Conservation (phyloP, 1,139 yeast genomes). For the Candida dubliniensis region DNA sequence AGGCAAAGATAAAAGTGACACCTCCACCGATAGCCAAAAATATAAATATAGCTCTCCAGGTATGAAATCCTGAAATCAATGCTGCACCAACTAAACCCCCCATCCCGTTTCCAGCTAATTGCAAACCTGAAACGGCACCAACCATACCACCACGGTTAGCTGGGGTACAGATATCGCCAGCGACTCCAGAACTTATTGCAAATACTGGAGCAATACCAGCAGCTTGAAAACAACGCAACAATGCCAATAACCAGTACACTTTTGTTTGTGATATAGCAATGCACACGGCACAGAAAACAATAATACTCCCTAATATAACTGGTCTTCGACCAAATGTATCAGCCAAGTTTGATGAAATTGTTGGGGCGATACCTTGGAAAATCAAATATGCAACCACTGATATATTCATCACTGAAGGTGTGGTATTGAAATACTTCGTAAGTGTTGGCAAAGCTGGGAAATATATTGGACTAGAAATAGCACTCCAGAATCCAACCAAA, state of each 20-base stretch:
- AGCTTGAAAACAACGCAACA: slow-evolving; percentile 61
- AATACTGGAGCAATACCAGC: slow-evolving; percentile 70
- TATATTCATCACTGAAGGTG: slow-evolving; percentile 57
- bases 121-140: slow-evolving; percentile 63
- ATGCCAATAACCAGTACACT: slow-evolving; percentile 27
- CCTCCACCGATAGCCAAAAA: slow-evolving; percentile 65
- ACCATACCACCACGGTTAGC: slow-evolving; percentile 64
- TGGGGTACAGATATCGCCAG: slow-evolving; percentile 65
- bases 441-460: slow-evolving; percentile 68
- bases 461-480: slow-evolving; percentile 69
- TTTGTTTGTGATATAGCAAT: slow-evolving; percentile 26
- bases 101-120: slow-evolving; percentile 68
- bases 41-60: slow-evolving; percentile 80
- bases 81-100: slow-evolving; percentile 78
- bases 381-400: slow-evolving; percentile 71
- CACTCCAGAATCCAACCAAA: slow-evolving; percentile 53
- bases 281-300: slow-evolving; percentile 20
- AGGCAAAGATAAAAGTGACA: slow-evolving; percentile 31
- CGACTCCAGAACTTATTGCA: slow-evolving; percentile 63
- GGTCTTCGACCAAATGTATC: slow-evolving; percentile 74
- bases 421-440: slow-evolving; percentile 49
- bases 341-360: slow-evolving; percentile 62
- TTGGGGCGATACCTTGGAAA: slow-evolving; percentile 71
- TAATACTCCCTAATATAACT: slow-evolving; percentile 51
- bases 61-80: slow-evolving; percentile 51